Conservation (phyloP, 2,329 filamentous ascomycete species). For the Bisporella sp. region DNA sequence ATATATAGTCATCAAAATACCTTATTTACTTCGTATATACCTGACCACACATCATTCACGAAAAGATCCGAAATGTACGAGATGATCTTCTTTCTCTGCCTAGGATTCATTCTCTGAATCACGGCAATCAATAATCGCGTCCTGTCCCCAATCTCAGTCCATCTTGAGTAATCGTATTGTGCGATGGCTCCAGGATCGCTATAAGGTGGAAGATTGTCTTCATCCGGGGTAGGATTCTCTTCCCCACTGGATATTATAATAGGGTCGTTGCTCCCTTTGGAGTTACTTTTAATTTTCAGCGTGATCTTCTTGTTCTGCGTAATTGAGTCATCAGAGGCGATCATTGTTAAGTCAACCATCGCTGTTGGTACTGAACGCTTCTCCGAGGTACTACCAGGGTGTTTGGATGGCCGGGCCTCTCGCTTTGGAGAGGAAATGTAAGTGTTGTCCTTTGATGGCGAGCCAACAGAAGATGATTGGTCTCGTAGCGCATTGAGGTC, state of each 20-base stretch:
- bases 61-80: slow-evolving; percentile 2
- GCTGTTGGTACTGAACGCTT: no score
- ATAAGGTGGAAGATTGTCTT: slow-evolving; percentile 13
- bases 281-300: slow-evolving; percentile 7
- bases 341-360: slow-evolving; percentile 14
- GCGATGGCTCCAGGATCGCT: slow-evolving; percentile 18
- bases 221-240: slow-evolving; percentile 6
- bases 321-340: slow-evolving; percentile 14
- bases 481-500: no score
- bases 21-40: slow-evolving; percentile 9
- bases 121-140: slow-evolving; percentile 37
- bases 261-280: slow-evolving; percentile 4
- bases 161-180: slow-evolving; percentile 12
- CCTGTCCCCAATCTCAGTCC: slow-evolving; percentile 15
- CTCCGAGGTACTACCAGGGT: no score
- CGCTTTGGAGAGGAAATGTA: background rate
- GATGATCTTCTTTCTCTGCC: slow-evolving; percentile 3
- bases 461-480: background rate
- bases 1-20: no score
- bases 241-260: slow-evolving; percentile 13
- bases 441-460: background rate
- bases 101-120: slow-evolving; percentile 25
- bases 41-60: slow-evolving; percentile 10
- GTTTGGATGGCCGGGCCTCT: no score
- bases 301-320: slow-evolving; percentile 11